Percentiles rank a stretch among this genome's conserved stretches.
Evolutionary conservation across 2,329 filamentous ascomycete genomes (phyloP).

Genomic region (Fusarium sp.): DNA sequence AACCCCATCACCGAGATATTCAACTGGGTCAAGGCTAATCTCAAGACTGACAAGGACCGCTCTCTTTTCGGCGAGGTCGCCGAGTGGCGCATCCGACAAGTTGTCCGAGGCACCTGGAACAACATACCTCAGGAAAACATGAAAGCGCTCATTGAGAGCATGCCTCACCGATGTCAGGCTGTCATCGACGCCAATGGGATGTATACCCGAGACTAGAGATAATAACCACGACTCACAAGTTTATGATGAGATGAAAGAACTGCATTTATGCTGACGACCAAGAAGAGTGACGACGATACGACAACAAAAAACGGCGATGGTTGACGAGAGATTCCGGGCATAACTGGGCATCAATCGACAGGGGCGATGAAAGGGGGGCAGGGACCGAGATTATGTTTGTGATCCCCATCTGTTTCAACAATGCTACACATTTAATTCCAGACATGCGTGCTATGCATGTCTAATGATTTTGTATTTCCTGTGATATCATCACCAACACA

Average conservation of each 20-base stretch:
- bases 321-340: neutral
- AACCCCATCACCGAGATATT: constrained; percentile 20
- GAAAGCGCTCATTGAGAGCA: constrained; percentile 6
- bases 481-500: constrained; percentile 2
- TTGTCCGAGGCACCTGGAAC: constrained; percentile 4
- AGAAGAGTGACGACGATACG: neutral
- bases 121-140: neutral
- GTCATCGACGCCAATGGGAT: constrained; percentile 25
- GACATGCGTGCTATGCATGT: neutral
- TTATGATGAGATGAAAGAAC: neutral
- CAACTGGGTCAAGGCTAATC: neutral
- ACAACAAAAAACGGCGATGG: neutral
- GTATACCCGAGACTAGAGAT: constrained; percentile 11
- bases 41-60: constrained; percentile 1
- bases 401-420: constrained; percentile 7
- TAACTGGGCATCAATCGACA: neutral
- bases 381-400: neutral
- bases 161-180: constrained; percentile 26
- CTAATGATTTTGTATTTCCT: neutral
- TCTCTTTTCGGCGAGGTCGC: neutral
- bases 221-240: neutral
- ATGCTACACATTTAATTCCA: neutral
- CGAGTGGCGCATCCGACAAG: neutral
- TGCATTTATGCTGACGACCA: neutral
- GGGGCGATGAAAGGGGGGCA: neutral